Evolutionary conservation across 2,329 filamentous ascomycete species (phyloP), one percentile per base, ranked within the genome.

Genomic region (Cladophialophora exuberans): DNA sequence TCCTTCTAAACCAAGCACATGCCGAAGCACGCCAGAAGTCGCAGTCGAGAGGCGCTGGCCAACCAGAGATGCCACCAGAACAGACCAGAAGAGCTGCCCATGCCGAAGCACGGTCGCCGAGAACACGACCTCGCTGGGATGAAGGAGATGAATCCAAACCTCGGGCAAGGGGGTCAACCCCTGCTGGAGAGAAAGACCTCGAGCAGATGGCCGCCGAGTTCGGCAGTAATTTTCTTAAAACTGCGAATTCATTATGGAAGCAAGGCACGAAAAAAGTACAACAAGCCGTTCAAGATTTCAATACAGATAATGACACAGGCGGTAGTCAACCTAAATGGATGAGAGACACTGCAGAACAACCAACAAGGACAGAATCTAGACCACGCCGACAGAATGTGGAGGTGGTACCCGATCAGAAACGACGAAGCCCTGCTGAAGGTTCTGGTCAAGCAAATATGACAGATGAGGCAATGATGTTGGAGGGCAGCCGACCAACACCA

Each of bases 251-350:
- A 1, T 75, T 97, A 0, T 99, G 94, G 94, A 99, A 96, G 69
- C 89, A 88, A 2, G 86, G 93, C 0, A 90, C 92, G 67, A 99
- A 96, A 73, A 92, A 90, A 69, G 83, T 97, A 54, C 90, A 96
- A 66, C 90, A 94, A 71, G 93, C 90, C 3, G 89, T 97, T 28
- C 86, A 91, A 6, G 94, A 99, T 13, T 88, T 97, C 56, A 83
- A 84, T 64, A 74, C 79, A 49, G 83, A 84, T 64, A 73, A 78
- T 51, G 87, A 85, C n/a, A 77, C 79, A 22, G 91, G 96, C 66
- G 91, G 96, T 66, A 89, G 71, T 66, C 89, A 96, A 68, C 94
- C 94, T 0, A 94, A 90, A 68, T 99, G 94, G 94, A 96, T 99
- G 93, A 85, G 88, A 64, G 88, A 92, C 54, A n/a, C 23, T n/a